Percentiles rank a stretch among this genome's conserved stretches.
These are phyloP conservation scores for Vicia faba DNA, from an alignment of 306 rosid genomes.

Conservation along the genomic window DNA sequence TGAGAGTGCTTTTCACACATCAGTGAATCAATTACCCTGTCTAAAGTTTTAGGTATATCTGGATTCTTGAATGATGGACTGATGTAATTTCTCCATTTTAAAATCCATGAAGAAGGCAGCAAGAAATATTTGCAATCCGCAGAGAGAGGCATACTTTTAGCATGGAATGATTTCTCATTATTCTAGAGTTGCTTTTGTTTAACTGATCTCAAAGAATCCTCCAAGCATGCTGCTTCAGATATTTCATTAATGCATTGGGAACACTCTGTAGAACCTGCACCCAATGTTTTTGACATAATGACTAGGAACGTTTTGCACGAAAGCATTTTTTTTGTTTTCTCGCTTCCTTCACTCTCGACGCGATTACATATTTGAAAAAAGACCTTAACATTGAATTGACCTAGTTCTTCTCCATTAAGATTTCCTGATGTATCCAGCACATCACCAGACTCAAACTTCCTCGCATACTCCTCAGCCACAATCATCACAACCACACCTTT, in stretches of 20 bases:
- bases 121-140: slow-evolving; percentile 74
- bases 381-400: slow-evolving; percentile 65
- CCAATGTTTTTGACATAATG: no score
- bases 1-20: slow-evolving; percentile 89
- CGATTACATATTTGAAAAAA: slow-evolving; percentile 90
- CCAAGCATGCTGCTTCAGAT: slow-evolving; percentile 91
- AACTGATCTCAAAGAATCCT: slow-evolving; percentile 78
- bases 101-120: slow-evolving; percentile 81
- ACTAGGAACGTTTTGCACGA: slow-evolving; percentile 96
- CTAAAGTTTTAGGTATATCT: slow-evolving; percentile 74
- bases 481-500: no score
- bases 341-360: slow-evolving; percentile 85
- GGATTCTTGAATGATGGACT: slow-evolving; percentile 66
- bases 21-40: slow-evolving; percentile 56
- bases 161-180: slow-evolving; percentile 76
- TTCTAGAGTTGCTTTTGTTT: slow-evolving; percentile 83
- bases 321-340: slow-evolving; percentile 82
- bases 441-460: no score
- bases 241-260: slow-evolving; percentile 72
- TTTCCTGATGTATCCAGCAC: no score
- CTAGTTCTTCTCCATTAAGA: slow-evolving; percentile 67
- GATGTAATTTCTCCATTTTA: slow-evolving; percentile 80
- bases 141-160: slow-evolving; percentile 68
- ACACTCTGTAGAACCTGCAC: slow-evolving; percentile 64
- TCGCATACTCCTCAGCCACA: no score